phyloP scores from a whole-genome alignment of 768 basidiomycete genomes.

The Trametes cinnabarina region DNA sequence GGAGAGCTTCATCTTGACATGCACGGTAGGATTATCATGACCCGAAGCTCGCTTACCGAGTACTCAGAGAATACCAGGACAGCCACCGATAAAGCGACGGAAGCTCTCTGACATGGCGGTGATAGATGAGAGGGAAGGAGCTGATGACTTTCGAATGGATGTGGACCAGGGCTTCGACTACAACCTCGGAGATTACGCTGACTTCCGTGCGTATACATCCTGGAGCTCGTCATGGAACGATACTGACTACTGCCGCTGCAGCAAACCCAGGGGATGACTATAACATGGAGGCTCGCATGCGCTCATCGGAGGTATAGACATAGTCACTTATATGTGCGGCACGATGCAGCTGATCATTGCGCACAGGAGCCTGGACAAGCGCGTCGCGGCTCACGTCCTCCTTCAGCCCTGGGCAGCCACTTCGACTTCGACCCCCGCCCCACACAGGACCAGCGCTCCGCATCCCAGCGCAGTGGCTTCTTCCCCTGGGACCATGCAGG shows the following conservation, averaged over 20 bases:
- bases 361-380: slow-evolving; percentile 78
- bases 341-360: neutral
- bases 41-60: neutral
- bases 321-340: neutral
- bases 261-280: slow-evolving; percentile 6
- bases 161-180: slow-evolving; percentile 29
- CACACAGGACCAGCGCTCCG: slow-evolving; percentile 36
- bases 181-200: slow-evolving; percentile 14
- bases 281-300: slow-evolving; percentile 30
- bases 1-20: slow-evolving; percentile 42
- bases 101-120: slow-evolving; percentile 32
- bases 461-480: slow-evolving; percentile 65
- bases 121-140: neutral
- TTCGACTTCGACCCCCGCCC: slow-evolving; percentile 44
- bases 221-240: neutral
- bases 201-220: slow-evolving; percentile 9
- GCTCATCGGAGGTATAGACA: slow-evolving; percentile 59
- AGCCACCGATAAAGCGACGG: slow-evolving; percentile 48
- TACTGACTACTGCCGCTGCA: neutral
- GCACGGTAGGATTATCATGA: slow-evolving; percentile 29
- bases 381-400: slow-evolving; percentile 64
- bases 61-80: slow-evolving; percentile 30
- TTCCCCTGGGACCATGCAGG: slow-evolving; percentile 86
- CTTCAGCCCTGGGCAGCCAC: slow-evolving; percentile 48
- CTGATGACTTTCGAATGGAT: slow-evolving; percentile 7